These are phyloP conservation scores for Rauvolfia tetraphylla DNA, from an alignment of 257 asterid genomes.

Conservation along the genomic window DNA sequence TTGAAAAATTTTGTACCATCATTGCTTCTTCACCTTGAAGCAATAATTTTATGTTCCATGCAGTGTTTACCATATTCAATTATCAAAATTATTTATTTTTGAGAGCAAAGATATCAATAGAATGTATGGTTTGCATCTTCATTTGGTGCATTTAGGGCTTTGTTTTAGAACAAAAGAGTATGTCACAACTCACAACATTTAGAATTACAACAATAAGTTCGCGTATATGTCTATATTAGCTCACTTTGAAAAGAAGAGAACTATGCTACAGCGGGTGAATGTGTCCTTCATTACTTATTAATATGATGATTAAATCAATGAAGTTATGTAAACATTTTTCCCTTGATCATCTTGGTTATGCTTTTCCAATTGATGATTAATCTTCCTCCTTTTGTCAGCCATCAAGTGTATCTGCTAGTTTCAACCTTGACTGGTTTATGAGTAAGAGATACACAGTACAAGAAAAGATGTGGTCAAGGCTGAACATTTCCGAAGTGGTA, in stretches of 20 bases:
- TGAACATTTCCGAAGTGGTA: constrained; percentile 75
- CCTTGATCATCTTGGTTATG: background rate
- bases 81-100: background rate
- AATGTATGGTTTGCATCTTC: background rate
- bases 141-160: background rate
- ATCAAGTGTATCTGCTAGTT: constrained; percentile 35
- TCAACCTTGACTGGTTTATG: constrained; percentile 60
- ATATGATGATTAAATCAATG: background rate
- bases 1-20: background rate
- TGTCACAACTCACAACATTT: background rate
- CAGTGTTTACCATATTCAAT: background rate
- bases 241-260: background rate
- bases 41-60: background rate
- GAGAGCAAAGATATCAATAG: no score
- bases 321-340: background rate
- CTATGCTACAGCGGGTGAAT: background rate
- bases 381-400: constrained; percentile 36
- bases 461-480: constrained; percentile 63
- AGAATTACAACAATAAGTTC: background rate
- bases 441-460: constrained; percentile 53
- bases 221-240: no score
- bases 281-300: background rate
- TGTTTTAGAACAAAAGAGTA: no score
- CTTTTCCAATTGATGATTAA: background rate
- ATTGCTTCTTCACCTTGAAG: background rate